Base-by-base conservation (phyloP, 305 asterid species). In the Fraxinus xanthoxyloides region DNA sequence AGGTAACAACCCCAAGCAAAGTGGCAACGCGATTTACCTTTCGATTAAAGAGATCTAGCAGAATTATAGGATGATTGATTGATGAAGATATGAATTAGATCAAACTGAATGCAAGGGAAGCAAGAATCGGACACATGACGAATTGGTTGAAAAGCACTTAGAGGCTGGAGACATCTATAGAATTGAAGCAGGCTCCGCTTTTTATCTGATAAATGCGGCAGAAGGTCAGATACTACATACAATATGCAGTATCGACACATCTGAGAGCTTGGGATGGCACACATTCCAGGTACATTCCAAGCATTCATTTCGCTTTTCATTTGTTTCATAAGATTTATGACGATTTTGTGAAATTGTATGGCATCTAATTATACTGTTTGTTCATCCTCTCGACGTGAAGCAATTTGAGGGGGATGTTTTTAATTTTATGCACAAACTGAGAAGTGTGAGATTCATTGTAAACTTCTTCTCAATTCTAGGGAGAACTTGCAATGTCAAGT, bases 61-160 rank as follows among this genome's bases (percentile, higher is more conserved):
- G 67, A 56, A 9, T 40, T 38, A 38, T 40, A 40, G 8, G 54
- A n/a, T 65, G 28, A 26, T 43, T 43, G 69, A 12, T 8, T 48
- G 28, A 77, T 51, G 17, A 74, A 5, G 15, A 17, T 13, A 28
- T 38, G 15, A 59, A 10, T 23, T 5, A 19, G 10, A 56, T 80
- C 17, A 12, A 43, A 23, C 6, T 36, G 4, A 34, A 59, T 87
- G 88, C 90, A 95, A 98, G 99, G 65, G 97, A 87, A 77, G 95
- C 93, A 31, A 92, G 87, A 87, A 83, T 95, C 26, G 99, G 99
- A 5, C 88, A 89, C 67, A 90, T 95, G 99, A 92, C 80, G 90
- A 90, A 23, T 85, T 92, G n/a, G 93, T 87, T 73, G 99, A 95
- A 46, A 92, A 78, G 84, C 72, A 2, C 48, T 48, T 95, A 83